These are phyloP conservation scores for Exophiala phaeomuriformis DNA, from an alignment of 2,329 filamentous ascomycete species.

Conservation along the genomic window DNA sequence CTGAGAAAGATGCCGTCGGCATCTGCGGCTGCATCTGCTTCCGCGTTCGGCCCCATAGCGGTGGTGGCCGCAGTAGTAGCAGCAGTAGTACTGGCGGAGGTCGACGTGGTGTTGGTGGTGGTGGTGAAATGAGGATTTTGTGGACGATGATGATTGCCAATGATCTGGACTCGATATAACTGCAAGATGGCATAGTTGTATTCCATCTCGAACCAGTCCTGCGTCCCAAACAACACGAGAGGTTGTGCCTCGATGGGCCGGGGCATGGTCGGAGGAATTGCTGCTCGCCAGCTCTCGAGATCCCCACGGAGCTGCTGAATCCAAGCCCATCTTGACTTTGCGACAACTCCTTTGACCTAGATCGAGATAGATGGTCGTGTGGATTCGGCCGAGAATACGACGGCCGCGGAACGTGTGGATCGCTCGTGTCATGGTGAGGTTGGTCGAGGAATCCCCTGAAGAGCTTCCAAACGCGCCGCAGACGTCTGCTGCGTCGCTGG, in stretches of 20 bases:
- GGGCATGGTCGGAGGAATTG: conserved; percentile 2
- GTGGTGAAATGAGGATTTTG: no score
- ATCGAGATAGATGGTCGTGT: conserved; percentile 5
- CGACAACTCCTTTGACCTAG: not conserved
- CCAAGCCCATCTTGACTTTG: not conserved
- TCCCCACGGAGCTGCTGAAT: not conserved
- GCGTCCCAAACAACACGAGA: conserved; percentile 10
- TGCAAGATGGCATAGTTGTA: conserved; percentile 25
- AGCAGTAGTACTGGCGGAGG: no score
- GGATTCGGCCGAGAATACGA: conserved; percentile 13
- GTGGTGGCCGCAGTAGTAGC: no score
- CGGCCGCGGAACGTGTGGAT: conserved; percentile 17
- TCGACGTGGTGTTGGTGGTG: no score
- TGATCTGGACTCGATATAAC: conserved; percentile 21
- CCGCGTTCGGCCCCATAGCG: no score
- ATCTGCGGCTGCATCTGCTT: no score
- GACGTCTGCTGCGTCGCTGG: conserved; percentile 31
- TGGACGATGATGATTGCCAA: not conserved
- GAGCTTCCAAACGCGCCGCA: conserved; percentile 19
- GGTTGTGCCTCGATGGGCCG: not conserved
- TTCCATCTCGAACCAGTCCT: conserved; percentile 17
- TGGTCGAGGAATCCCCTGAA: conserved; percentile 22
- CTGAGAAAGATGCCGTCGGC: conserved; percentile 25
- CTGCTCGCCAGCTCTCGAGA: conserved; percentile 5
- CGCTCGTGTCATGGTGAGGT: conserved; percentile 7